Base-by-base conservation (phyloP, 2,329 filamentous ascomycete genomes). In the Aspergillus melleus region DNA sequence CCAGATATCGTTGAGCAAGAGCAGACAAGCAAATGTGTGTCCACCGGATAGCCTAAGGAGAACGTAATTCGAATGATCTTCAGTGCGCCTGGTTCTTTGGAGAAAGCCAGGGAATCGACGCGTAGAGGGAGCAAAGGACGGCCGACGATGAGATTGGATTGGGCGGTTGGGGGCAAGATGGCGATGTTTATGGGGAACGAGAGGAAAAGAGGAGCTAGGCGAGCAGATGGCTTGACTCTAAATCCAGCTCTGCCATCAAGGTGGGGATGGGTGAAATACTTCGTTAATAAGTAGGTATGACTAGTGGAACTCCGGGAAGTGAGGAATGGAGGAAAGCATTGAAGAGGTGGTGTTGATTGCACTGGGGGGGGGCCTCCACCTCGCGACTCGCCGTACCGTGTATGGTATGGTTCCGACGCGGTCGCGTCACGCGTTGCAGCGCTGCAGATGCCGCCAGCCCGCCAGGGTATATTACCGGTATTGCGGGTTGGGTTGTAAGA, bases 391-490 rank as follows among this genome's bases (percentile, higher is more conserved):
- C 32, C 32, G 32, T 36, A 42, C 59, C 59, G 8, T 36, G 67
- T 71, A 61, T 64, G 54, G 69, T 73, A 74, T 70, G 62, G 72
- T 73, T 64, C 62, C n/a, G 10, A 58, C 60, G 61, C 61, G 57
- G 51, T 58, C 68, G 66, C 67, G 68, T 70, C 66, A 56, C 71
- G 70, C 70, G 71, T 72, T 61, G 26, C 26, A 29, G 26, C 26
- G 6, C 26, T 29, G 26, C 26, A 29, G 26, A 8, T 29, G 26
- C 26, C 26, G 26, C 26, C 26, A 29, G 26, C 26, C 26, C 26
- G 26, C 26, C 26, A 29, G n/a, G 29, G 20, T 8, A 3, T 42
- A 42, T 42, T 42, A 42, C 36, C 68, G 58, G 56, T 70, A 70
- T 64, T 3, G n/a, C 5, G n/a, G 24, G 52, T 14, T 49, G 44